Percentiles rank a stretch among this genome's conserved stretches.
These are phyloP conservation scores for Saururus chinensis DNA, from an alignment of 164 flowering plant genomes.

Conservation along the genomic window DNA sequence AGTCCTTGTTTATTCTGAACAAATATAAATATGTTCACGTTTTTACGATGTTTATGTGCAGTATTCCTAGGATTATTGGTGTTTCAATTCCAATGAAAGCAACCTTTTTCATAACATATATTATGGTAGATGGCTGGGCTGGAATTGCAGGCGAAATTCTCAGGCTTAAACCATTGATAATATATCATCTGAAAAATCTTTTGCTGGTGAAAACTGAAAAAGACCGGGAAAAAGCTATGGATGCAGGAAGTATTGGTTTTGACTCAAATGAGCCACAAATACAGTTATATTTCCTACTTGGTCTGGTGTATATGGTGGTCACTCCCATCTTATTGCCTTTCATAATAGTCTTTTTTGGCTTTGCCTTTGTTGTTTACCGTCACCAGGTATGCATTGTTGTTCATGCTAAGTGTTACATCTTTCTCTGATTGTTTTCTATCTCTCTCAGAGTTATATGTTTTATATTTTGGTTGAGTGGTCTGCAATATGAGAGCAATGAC, in stretches of 20 bases:
- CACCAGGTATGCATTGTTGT: conserved; percentile 57
- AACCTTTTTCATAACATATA: conserved; percentile 84
- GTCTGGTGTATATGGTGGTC: conserved; percentile 81
- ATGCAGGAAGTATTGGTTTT: conserved; percentile 80
- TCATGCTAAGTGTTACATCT: too few relatives aligned
- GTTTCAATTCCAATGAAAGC: conserved; percentile 90
- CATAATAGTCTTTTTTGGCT: conserved; percentile 66
- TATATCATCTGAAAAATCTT: conserved; percentile 65
- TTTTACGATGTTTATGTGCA: conserved; percentile 18
- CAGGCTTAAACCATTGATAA: conserved; percentile 58
- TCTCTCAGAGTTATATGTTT: not conserved
- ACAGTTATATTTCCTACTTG: conserved; percentile 84
- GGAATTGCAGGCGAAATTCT: conserved; percentile 83
- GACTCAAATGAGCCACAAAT: conserved; percentile 75
- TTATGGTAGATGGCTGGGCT: conserved; percentile 99
- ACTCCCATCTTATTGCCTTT: conserved; percentile 79
- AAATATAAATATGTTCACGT: not conserved
- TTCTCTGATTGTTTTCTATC: not conserved
- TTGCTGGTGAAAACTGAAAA: conserved; percentile 81
- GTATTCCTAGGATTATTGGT: conserved; percentile 70
- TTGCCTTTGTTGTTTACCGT: conserved; percentile 74
- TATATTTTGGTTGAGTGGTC: too few relatives aligned
- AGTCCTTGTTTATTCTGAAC: not conserved
- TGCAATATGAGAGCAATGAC: not conserved
- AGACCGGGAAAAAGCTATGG: conserved; percentile 88